Evolutionary conservation across 768 basidiomycete species (phyloP), one percentile per base, ranked within the genome.

Genomic region (Pleurotus cornucopiae): DNA sequence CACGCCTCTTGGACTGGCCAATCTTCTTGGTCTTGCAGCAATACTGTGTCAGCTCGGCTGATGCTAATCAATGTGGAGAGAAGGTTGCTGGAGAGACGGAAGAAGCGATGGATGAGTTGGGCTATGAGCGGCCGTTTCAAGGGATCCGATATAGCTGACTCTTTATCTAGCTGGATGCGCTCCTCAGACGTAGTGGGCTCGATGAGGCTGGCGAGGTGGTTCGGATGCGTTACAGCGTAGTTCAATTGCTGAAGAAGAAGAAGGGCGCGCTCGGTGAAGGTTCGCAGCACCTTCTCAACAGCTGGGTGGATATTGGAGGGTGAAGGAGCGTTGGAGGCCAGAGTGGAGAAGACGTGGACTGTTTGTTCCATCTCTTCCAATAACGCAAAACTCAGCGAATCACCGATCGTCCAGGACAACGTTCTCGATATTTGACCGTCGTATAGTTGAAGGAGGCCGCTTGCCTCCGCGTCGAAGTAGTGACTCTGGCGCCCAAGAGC

Each of bases 151-250:
- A 80, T 71, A 34, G 79, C 72, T 2, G 49, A 46, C 46, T 89
- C 87, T 59, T 84, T 85, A 62, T 94, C 89, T 47, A 91, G 75
- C 48, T 76, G 75, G 0, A 70, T 70, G 5, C 88, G 81, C 62
- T 96, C 94, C 9, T 92, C 91, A 1, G 79, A 66, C 0, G 88
- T 88, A 12, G 90, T 77, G 5, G 92, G 87, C 57, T 95, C 91
- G 61, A 95, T 75, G 23, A 91, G 75, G 60, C 86, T 86, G 1
- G 88, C 84, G 11, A 97, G 79, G 62, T 94, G 88, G 63, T 94
- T 90, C 5, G 94, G 94, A 68, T 98, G 94, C 0, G 91, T 88
- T 46, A 96, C 77, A 0, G 91, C 89, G 61, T 94, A 94, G 68
- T 94, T 94, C 59, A 97, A 71, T 60, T 94, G 89, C 64, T 94